Evolutionary conservation across 2,329 filamentous ascomycete species (phyloP), one percentile per base, ranked within the genome.

Genomic region (Diaporthe australafricana): DNA sequence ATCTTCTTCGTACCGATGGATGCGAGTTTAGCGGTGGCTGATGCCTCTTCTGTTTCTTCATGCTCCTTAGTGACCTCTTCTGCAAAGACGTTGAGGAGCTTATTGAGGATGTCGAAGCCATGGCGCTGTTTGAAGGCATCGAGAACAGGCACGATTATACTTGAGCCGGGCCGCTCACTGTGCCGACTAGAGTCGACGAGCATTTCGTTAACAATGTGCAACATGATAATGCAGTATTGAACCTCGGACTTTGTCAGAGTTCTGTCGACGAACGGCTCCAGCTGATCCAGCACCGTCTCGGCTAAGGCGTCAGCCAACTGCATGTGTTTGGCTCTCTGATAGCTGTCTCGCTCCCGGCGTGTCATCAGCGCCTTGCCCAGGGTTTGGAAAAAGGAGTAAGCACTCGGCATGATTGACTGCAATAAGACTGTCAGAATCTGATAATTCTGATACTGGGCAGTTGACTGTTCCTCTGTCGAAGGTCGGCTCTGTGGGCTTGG

Each of bases 361-460:
- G 91, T 90, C 5, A 97, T 87, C 27, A 98, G 85, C 20, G 93
- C 90, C 80, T 94, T 96, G 16, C 96, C 96, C 53, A 98, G 85
- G 1, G 91, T 92, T 78, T 97, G 94, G 79, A 98, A 93, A 76
- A 98, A 93, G 0, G 93, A 92, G 22, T 94, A 93, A n/a, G 95
- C 92, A 3, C 92, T 92, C 11, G 91, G 91, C 27, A 95, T 91
- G 76, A 97, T 89, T 42, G 94, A 92, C 77, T 93, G 92, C 16
- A 98, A 87, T 14, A 98, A 85, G 75, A 91, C 92, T 47, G 92
- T 89, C 55, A 98, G 86, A 16, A 90, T 92, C 78, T 93, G 90
- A 50, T 92, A 94, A 80, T 98, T 99, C 79, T 93, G 82, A 75
- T 84, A 90, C n/a, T 85, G 83, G 27, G 84, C 78, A 75, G 77